phyloP scores from a whole-genome alignment of 257 asterid species.

The Solanum clarkiae region DNA sequence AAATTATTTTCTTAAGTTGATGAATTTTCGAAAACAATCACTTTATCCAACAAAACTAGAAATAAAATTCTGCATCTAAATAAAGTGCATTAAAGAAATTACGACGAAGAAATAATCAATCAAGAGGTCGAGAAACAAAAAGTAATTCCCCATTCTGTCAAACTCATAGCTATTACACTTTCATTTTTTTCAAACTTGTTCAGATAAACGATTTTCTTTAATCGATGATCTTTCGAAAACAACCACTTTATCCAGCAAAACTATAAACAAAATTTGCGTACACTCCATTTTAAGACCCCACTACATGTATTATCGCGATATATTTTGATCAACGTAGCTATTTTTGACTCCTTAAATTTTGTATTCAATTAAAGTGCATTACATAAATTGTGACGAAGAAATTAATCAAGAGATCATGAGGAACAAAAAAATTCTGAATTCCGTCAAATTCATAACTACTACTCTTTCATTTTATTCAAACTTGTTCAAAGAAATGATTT shows the following conservation, averaged over 20 bases:
- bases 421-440: not conserved
- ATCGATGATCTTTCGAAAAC: not conserved
- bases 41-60: not conserved
- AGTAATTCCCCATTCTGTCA: not conserved
- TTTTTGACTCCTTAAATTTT: not conserved
- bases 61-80: not conserved
- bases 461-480: not conserved
- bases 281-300: rapidly evolving
- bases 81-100: not conserved
- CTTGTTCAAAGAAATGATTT: not conserved
- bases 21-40: not conserved
- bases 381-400: not conserved
- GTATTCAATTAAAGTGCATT: not conserved
- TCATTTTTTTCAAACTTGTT: not conserved
- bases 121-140: not conserved
- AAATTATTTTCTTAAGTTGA: not conserved
- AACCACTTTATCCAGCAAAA: not conserved
- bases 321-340: not conserved
- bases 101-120: not conserved
- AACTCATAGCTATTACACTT: not conserved
- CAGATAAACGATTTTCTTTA: not conserved
- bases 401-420: not conserved
- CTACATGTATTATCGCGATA: not conserved
- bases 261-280: no score
- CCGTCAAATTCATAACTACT: not conserved